phyloP scores from a whole-genome alignment of 352 stramenopile genomes.

The Phytophthora multivora region DNA sequence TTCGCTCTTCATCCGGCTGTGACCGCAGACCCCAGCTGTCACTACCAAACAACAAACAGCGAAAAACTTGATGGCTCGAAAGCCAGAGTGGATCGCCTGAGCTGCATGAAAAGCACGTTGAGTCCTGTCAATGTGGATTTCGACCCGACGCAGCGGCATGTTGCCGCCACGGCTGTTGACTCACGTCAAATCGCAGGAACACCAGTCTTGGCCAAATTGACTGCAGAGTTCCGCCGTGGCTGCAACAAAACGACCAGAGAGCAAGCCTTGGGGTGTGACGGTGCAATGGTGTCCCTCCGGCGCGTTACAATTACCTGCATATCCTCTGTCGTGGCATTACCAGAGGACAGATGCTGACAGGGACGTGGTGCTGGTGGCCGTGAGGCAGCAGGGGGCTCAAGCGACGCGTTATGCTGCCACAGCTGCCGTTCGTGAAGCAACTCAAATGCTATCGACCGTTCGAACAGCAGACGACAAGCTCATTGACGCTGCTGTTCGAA shows the following conservation, averaged over 20 bases:
- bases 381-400: constrained; percentile 8
- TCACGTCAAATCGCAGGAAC: constrained; percentile 23
- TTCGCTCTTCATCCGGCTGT: constrained; percentile 16
- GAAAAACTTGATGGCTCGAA: constrained; percentile 10
- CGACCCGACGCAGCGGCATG: constrained; percentile 15
- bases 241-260: constrained; percentile 23
- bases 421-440: constrained; percentile 19
- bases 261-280: constrained; percentile 2
- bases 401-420: constrained; percentile 10
- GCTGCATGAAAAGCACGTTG: not conserved
- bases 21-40: constrained; percentile 19
- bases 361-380: constrained; percentile 11
- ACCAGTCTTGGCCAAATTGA: constrained; percentile 13
- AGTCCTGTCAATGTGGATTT: constrained; percentile 11
- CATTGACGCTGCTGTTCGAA: constrained; percentile 12
- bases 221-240: constrained; percentile 9
- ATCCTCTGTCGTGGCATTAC: constrained; percentile 18
- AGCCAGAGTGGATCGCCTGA: not conserved
- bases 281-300: constrained; percentile 12
- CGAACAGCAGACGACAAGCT: constrained; percentile 14
- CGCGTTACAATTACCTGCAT: constrained; percentile 1
- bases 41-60: constrained; percentile 15
- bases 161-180: constrained; percentile 17
- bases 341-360: constrained; percentile 22
- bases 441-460: constrained; percentile 7